Conservation (phyloP, 768 basidiomycete genomes). For the Galerina marginata region DNA sequence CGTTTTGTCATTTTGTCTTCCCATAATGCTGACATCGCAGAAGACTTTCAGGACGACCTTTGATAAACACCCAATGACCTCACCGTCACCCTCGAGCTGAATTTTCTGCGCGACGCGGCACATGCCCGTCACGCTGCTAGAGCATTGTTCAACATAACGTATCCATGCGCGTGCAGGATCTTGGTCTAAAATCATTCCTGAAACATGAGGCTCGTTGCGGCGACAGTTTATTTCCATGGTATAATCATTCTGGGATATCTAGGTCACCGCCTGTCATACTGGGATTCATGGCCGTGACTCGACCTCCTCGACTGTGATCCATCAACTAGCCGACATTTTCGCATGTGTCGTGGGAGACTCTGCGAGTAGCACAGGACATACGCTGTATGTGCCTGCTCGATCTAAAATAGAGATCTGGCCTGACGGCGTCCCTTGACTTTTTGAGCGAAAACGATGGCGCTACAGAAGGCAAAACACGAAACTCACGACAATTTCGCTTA, state of each 20-base stretch:
- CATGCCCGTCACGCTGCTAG: constrained; percentile 9
- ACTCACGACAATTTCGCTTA: constrained; percentile 13
- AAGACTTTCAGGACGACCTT: neutral
- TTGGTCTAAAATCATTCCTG: constrained; percentile 1
- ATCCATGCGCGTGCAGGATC: constrained; percentile 1
- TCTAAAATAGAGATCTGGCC: constrained; percentile 19
- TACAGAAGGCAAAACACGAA: constrained; percentile 1
- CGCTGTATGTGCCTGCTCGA: constrained; percentile 10
- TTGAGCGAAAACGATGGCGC: neutral
- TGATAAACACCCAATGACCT: neutral
- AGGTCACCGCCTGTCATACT: too few relatives aligned
- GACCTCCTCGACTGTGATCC: neutral
- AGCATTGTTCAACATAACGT: constrained; percentile 7
- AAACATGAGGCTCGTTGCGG: constrained; percentile 11
- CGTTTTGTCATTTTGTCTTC: neutral
- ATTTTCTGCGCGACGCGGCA: constrained; percentile 4
- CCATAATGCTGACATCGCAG: neutral
- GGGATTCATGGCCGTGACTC: constrained; percentile 1
- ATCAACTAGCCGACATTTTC: constrained; percentile 19
- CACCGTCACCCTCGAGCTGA: neutral
- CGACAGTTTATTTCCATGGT: constrained; percentile 14
- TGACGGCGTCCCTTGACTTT: constrained; percentile 8
- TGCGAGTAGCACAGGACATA: neutral
- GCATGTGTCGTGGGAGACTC: constrained; percentile 12
- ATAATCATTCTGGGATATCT: constrained; percentile 1